phyloP scores from a whole-genome alignment of 306 rosid genomes.

The Vachellia pachyceras region DNA sequence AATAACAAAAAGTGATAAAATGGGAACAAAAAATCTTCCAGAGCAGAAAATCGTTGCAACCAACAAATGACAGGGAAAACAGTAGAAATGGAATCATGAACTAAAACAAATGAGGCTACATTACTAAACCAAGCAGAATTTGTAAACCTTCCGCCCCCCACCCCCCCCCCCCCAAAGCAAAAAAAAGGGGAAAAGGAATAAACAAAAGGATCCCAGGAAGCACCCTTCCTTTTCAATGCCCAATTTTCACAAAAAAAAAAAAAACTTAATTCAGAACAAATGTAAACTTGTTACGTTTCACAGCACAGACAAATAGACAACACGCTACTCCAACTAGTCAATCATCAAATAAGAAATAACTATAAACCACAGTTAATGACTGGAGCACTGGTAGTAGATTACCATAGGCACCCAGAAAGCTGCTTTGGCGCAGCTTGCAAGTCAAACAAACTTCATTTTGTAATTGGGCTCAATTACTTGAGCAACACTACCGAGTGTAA shows the following conservation, averaged over 20 bases:
- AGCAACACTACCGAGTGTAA: not conserved
- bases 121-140: conserved; percentile 23
- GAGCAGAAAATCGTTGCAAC: not conserved
- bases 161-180: too few relatives aligned
- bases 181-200: too few relatives aligned
- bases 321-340: not conserved
- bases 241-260: not conserved
- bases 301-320: not conserved
- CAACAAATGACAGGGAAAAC: not conserved
- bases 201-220: not conserved
- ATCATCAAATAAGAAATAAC: not conserved
- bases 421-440: not conserved
- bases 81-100: not conserved
- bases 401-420: not conserved
- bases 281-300: not conserved
- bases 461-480: not conserved
- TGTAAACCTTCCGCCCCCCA: too few relatives aligned
- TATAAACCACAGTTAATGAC: not conserved
- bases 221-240: not conserved
- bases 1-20: not conserved
- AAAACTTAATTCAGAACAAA: not conserved
- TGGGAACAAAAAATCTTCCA: not conserved
- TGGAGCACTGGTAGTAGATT: not conserved
- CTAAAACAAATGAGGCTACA: not conserved
- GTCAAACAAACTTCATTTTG: not conserved